Evolutionary conservation across 306 rosid species (phyloP).

Genomic region (peach (Prunus persica)): Prunus_persica_NCBIv2 NC_034015.1:18825001-18825500

Average conservation of each 20-base stretch:
- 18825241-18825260: neutral
- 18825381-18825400: slow-evolving; percentile 71
- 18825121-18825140: slow-evolving; percentile 76
- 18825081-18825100: slow-evolving; percentile 81
- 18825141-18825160: slow-evolving; percentile 82
- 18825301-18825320: slow-evolving; percentile 7
- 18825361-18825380: slow-evolving; percentile 71
- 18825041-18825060: neutral
- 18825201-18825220: slow-evolving; percentile 57
- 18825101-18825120: slow-evolving; percentile 68
- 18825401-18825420: slow-evolving; percentile 82
- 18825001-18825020: neutral
- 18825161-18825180: slow-evolving; percentile 74
- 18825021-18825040: neutral
- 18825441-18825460: slow-evolving; percentile 69
- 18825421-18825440: slow-evolving; percentile 68
- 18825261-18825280: neutral
- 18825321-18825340: slow-evolving; percentile 63
- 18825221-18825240: neutral
- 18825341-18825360: slow-evolving; percentile 69
- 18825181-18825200: slow-evolving; percentile 58
- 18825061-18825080: slow-evolving; percentile 56
- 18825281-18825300: neutral
- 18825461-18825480: slow-evolving; percentile 74
- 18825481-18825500: slow-evolving; percentile 74